A percentile compares a stretch with the other conserved stretches of the same genome.
These are phyloP conservation scores for Penicillium polonicum DNA, from an alignment of 2,329 filamentous ascomycete species.

Conservation along the genomic window DNA sequence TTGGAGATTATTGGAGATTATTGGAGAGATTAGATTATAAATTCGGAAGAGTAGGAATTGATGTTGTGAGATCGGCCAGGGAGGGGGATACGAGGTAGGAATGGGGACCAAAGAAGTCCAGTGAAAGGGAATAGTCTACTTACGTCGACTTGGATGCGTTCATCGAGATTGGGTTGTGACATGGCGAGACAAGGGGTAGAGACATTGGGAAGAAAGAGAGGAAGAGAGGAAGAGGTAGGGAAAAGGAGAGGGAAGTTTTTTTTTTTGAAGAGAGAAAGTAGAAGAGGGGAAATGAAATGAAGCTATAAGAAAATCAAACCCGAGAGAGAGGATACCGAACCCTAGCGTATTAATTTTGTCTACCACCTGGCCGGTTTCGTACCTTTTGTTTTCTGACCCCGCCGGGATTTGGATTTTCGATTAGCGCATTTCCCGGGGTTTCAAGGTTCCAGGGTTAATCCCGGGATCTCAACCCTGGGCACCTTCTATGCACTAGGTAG, in stretches of 20 bases:
- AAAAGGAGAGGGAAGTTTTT: no score
- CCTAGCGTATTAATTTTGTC: neutral
- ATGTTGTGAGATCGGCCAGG: neutral
- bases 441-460: no score
- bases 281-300: slow-evolving; percentile 1
- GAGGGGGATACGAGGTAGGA: neutral
- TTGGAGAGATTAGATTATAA: neutral
- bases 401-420: neutral
- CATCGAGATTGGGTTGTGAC: slow-evolving; percentile 31
- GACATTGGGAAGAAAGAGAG: neutral
- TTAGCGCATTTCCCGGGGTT: neutral
- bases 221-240: neutral
- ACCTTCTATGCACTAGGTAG: no score
- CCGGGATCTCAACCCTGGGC: neutral
- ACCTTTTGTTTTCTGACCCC: neutral
- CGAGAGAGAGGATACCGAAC: slow-evolving; percentile 17
- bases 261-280: neutral
- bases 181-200: slow-evolving; percentile 16
- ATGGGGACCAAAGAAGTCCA: neutral
- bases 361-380: slow-evolving; percentile 1
- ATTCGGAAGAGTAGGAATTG: neutral
- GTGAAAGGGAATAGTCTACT: slow-evolving; percentile 9
- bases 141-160: slow-evolving; percentile 38
- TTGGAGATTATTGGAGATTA: neutral
- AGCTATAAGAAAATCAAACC: slow-evolving; percentile 10